Conservation (phyloP, 371 early-diverging fungal species). For the Mortierella sp. region DNA sequence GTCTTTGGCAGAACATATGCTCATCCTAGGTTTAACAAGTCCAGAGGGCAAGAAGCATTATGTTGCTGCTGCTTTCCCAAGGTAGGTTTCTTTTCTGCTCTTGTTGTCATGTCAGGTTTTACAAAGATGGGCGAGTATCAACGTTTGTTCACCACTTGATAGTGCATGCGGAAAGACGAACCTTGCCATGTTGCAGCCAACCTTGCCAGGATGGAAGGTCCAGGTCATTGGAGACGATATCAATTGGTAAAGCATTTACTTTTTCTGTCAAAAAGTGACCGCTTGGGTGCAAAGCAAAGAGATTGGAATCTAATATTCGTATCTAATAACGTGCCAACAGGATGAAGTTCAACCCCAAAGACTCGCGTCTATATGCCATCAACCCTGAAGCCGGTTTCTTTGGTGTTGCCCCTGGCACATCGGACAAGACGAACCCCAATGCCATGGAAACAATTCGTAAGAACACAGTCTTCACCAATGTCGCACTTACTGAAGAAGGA, state of each 20-base stretch:
- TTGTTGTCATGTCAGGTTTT: background rate
- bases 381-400: constrained; percentile 63
- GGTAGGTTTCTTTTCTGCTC: constrained; percentile 9
- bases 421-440: constrained; percentile 56
- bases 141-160: background rate
- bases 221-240: constrained; percentile 58
- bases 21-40: constrained; percentile 56
- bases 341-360: constrained; percentile 55
- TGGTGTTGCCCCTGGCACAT: constrained; percentile 62
- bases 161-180: constrained; percentile 61
- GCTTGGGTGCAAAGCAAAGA: too few species aligned
- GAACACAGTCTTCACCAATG: constrained; percentile 58
- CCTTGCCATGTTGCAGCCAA: constrained; percentile 57
- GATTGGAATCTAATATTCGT: too few species aligned
- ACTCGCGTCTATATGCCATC: constrained; percentile 59
- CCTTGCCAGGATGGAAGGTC: constrained; percentile 61
- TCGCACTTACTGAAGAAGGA: constrained; percentile 56
- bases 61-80: constrained; percentile 59
- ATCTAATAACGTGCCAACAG: constrained; percentile 7
- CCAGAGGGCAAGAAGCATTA: constrained; percentile 59
- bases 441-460: constrained; percentile 55
- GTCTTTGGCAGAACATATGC: constrained; percentile 60
- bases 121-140: too few species aligned
- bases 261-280: too few species aligned
- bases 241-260: constrained; percentile 37